Evolutionary conservation across 768 basidiomycete genomes (phyloP), one percentile per base, ranked within the genome.

Genomic region (Phanerochaete carnosa): DNA sequence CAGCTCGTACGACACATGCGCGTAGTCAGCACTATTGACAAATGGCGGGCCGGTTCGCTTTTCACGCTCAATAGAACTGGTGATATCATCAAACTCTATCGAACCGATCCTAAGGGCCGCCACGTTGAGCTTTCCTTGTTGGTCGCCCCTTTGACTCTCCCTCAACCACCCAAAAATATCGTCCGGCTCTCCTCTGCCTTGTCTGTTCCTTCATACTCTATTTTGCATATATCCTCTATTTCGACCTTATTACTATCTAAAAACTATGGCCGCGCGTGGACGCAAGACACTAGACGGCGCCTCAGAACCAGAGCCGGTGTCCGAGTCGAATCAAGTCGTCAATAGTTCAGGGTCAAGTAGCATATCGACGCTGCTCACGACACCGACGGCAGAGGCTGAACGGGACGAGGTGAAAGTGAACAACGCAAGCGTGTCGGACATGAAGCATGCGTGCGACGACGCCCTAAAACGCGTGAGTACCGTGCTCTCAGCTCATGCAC

Each of bases 381-480:
- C 67, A 8, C 59, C 72, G 23, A 59, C 64, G 28, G 56, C 66
- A 32, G 61, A 55, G 13, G 65, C 59, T 45, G 68, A 67, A 43
- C 67, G 74, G 33, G 77, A 79, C 45, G 72, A 70, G 39, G 75
- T 81, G 60, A 78, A 78, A 60, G 76, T 84, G 57, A 86, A 85
- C 74, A 82, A 81, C 59, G 75, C 79, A 26, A 82, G 76, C 64
- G 65, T 78, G 47, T 67, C 70, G 9, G 83, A 84, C 66, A 76
- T 85, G 64, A 85, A 86, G 69, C 73, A 75, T 58, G 77, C 83
- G 9, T 75, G 80, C 62, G 95, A 98, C 74, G 95, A 98, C 76
- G 88, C 89, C 47, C 77, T 98, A 60, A 94, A 92, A 74, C 88
- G 92, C 69, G 95, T 96, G 70, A 51, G 85, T 77, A 15, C 52